Percentiles rank a stretch among this genome's conserved stretches.
phyloP scores from a whole-genome alignment of 805 yeast genomes.

The Candida methanosorbosa region DNA sequence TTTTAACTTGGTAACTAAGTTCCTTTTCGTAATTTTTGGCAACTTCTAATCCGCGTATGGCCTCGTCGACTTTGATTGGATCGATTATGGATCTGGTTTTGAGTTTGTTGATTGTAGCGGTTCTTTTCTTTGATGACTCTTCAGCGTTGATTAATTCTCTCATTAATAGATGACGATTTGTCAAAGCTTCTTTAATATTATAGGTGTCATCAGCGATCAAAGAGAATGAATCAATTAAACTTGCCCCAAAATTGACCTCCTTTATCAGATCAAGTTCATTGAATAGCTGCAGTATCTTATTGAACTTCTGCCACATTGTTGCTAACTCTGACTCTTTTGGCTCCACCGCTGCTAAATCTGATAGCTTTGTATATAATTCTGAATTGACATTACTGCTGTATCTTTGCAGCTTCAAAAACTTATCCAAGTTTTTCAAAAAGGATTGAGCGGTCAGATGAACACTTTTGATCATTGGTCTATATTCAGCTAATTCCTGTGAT shows the following conservation, averaged over 20 bases:
- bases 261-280: slow-evolving; percentile 73
- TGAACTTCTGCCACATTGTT: slow-evolving; percentile 68
- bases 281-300: slow-evolving; percentile 56
- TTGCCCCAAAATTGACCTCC: slow-evolving; percentile 63
- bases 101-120: slow-evolving; percentile 61
- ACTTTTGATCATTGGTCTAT: slow-evolving; percentile 79
- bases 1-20: slow-evolving; percentile 64
- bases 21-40: slow-evolving; percentile 73
- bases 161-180: slow-evolving; percentile 89
- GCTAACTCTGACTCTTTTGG: slow-evolving; percentile 55
- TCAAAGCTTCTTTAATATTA: slow-evolving; percentile 83
- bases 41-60: slow-evolving; percentile 67
- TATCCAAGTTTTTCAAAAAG: slow-evolving; percentile 43
- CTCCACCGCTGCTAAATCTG: slow-evolving; percentile 33
- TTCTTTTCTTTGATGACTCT: slow-evolving; percentile 58
- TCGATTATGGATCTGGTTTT: slow-evolving; percentile 68
- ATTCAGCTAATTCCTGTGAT: slow-evolving; percentile 67
- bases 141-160: slow-evolving; percentile 80
- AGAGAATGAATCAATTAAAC: slow-evolving; percentile 67
- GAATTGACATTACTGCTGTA: slow-evolving; percentile 33
- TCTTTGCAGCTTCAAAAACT: slow-evolving; percentile 48
- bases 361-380: slow-evolving; percentile 38
- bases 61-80: slow-evolving; percentile 87
- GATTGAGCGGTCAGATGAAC: slow-evolving; percentile 54
- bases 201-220: slow-evolving; percentile 67